Evolutionary conservation across 1,139 yeast genomes (phyloP).

Genomic region (Suhomyces taliae): DNA sequence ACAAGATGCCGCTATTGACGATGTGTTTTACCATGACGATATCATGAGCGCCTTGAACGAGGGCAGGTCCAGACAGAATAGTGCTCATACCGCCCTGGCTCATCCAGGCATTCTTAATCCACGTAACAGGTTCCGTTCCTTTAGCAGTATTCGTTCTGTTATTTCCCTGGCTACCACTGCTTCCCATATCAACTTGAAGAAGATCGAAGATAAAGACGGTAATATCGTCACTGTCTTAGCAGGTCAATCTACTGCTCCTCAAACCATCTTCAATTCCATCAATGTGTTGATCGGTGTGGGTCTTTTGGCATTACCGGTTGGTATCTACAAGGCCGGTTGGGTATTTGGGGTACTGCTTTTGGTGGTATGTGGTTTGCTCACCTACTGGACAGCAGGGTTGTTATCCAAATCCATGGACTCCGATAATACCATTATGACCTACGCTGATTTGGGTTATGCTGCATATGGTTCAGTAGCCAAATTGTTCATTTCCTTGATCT

Average conservation of each 20-base stretch:
- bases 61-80: constrained; percentile 33
- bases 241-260: constrained; percentile 70
- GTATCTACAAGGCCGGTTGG: constrained; percentile 50
- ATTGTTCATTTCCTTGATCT: constrained; percentile 40
- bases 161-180: constrained; percentile 46
- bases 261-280: constrained; percentile 48
- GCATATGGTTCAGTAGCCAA: constrained; percentile 60
- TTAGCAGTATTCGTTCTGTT: constrained; percentile 37
- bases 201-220: constrained; percentile 73
- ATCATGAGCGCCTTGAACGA: constrained; percentile 30
- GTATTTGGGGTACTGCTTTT: constrained; percentile 40
- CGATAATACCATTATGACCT: constrained; percentile 76
- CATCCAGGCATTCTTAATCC: constrained; percentile 24
- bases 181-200: constrained; percentile 57
- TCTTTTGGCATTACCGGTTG: constrained; percentile 49
- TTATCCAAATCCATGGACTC: constrained; percentile 57
- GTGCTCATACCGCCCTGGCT: constrained; percentile 16
- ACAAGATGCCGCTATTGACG: constrained; percentile 23
- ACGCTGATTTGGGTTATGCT: constrained; percentile 83
- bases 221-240: constrained; percentile 71
- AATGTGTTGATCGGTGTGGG: constrained; percentile 53
- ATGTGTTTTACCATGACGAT: constrained; percentile 46
- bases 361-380: constrained; percentile 39
- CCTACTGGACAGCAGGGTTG: constrained; percentile 47
- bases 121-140: constrained; percentile 30